Evolutionary conservation across 768 basidiomycete species (phyloP), one percentile per base, ranked within the genome.

Genomic region (Galerina marginata): DNA sequence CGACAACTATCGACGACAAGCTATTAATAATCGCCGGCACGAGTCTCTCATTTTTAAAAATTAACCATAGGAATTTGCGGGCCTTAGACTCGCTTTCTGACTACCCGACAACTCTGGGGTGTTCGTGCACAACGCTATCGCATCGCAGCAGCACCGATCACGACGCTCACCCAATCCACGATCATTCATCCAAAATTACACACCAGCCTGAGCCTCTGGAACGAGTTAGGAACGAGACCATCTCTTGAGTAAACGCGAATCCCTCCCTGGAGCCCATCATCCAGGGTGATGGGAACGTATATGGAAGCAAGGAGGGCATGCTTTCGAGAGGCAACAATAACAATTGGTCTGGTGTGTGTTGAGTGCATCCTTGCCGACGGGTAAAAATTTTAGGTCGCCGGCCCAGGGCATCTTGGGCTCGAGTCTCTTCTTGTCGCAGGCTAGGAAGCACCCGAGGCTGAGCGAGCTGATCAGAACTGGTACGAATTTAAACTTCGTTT

Each of bases 381-480:
- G 49, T 10, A 42, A 56, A 48, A 4, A 7, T 47, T 57, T 55
- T 23, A 46, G 25, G 60, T 52, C 49, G 57, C 46, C 38, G 16
- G 52, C 25, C 6, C 51, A 54, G 25, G 79, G 80, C n/a, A 72
- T 83, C 16, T 65, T 80, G 42, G 77, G 79, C 12, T 83, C 82
- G 0, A 82, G 84, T 15, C 71, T 86, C 71, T 77, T 86, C 71
- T 77, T 89, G 67, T 80, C 76, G 60, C 82, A 85, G 68, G 84
- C 87, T 0, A 80, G 74, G 71, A 80, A 80, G 62, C 81, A 88
- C 51, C 53, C 76, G n/a, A 72, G 83, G 42, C 72, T 89, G 52
- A 76, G 71, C 46, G 85, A 85, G 61, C 76, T 89, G 54, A 82
- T 89, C 56, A 76, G 75, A 49, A 74, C 75, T 47, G 88, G 87